phyloP scores from a whole-genome alignment of 2,329 filamentous ascomycete species.

The Apiospora rasikravindrae region DNA sequence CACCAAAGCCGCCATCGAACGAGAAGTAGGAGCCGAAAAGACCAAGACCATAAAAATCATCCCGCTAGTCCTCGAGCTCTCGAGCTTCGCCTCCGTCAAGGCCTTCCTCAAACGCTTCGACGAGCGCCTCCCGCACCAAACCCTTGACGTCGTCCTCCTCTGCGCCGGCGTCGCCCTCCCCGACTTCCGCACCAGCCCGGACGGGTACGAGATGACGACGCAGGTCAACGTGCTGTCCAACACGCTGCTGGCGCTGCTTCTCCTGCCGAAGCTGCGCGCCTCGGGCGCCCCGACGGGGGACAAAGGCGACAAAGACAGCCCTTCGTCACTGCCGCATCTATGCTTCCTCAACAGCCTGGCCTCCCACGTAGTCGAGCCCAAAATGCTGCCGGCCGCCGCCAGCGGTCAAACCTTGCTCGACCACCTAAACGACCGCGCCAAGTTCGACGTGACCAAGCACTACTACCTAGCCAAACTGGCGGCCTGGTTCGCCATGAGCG shows the following conservation, averaged over 20 bases:
- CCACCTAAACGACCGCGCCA: slow-evolving; percentile 26
- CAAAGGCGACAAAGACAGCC: too few species aligned
- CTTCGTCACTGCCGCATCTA: slow-evolving; percentile 42
- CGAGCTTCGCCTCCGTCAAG: background rate
- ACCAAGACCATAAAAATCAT: background rate
- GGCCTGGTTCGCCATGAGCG: slow-evolving; percentile 46
- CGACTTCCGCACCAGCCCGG: slow-evolving; percentile 40
- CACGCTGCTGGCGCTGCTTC: slow-evolving; percentile 54
- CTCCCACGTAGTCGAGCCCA: slow-evolving; percentile 27
- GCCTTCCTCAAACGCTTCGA: background rate
- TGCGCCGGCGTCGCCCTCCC: slow-evolving; percentile 25
- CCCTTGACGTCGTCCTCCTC: background rate
- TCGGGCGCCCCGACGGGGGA: too few species aligned
- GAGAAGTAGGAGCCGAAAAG: slow-evolving; percentile 14
- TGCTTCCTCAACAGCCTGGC: slow-evolving; percentile 43
- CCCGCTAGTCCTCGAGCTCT: background rate
- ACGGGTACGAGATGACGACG: slow-evolving; percentile 55
- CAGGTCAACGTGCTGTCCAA: slow-evolving; percentile 65
- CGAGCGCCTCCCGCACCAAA: background rate
- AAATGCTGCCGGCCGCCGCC: slow-evolving; percentile 22
- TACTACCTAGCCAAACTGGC: slow-evolving; percentile 37
- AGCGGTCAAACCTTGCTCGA: slow-evolving; percentile 25
- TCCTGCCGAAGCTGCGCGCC: slow-evolving; percentile 54
- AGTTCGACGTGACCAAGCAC: slow-evolving; percentile 28
- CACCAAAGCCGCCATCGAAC: slow-evolving; percentile 44